A percentile compares a stretch with the other conserved stretches of the same genome.
phyloP scores from a whole-genome alignment of 306 rosid genomes.

The Quercus variabilis region DNA sequence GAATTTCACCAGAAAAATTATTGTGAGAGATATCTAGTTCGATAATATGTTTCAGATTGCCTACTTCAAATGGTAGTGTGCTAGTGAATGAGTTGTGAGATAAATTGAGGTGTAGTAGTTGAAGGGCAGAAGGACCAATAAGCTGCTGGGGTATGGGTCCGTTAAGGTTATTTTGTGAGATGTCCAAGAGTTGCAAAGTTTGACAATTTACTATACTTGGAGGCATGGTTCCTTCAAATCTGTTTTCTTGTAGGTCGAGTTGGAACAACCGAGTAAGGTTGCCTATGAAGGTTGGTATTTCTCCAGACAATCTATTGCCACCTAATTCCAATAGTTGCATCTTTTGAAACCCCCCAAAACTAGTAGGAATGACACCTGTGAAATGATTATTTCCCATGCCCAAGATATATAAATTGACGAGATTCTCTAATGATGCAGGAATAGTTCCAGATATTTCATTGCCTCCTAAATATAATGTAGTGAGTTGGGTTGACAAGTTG shows the following conservation, averaged over 20 bases:
- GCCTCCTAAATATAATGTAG: no score
- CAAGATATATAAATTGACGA: no score
- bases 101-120: no score
- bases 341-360: slow-evolving; percentile 18
- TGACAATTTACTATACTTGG: slow-evolving; percentile 15
- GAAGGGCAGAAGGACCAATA: neutral
- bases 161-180: slow-evolving; percentile 10
- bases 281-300: slow-evolving; percentile 20
- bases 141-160: slow-evolving; percentile 29
- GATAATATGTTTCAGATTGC: slow-evolving; percentile 3
- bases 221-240: neutral
- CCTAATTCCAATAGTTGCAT: neutral
- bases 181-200: neutral
- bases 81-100: no score
- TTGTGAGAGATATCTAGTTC: slow-evolving; percentile 25
- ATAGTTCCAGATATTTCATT: no score
- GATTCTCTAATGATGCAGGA: no score
- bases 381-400: neutral
- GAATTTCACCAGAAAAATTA: slow-evolving; percentile 21
- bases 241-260: neutral
- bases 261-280: slow-evolving; percentile 20
- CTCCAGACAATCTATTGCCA: no score
- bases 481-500: slow-evolving; percentile 33
- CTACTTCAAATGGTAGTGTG: neutral
- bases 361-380: slow-evolving; percentile 16